Percentiles rank a stretch among this genome's conserved stretches.
Conservation (phyloP, 352 stramenopile species). For the Phytophthora ohioensis region DNA sequence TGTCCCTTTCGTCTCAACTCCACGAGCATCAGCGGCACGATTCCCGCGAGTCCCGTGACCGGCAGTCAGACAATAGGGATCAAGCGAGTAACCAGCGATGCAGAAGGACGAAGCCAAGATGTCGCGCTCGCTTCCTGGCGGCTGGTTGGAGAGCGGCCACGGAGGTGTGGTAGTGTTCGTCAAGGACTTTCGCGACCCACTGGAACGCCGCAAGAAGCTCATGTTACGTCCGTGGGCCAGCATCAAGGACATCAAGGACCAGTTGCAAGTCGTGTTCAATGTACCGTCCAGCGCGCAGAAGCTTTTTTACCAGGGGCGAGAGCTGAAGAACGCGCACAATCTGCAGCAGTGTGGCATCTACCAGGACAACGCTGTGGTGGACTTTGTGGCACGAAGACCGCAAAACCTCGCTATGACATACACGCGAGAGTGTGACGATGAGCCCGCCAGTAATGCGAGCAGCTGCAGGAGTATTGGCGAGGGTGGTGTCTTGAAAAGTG, state of each 20-base stretch:
- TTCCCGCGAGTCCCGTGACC: background rate
- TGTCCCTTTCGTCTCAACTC: too few relatives aligned
- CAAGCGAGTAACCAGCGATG: constrained; percentile 28
- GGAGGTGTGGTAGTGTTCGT: constrained; percentile 74
- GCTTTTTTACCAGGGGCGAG: constrained; percentile 82
- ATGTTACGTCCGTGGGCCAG: constrained; percentile 78
- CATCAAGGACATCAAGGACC: constrained; percentile 89
- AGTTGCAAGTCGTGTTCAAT: constrained; percentile 87
- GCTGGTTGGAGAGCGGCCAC: constrained; percentile 82
- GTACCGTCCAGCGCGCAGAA: constrained; percentile 82
- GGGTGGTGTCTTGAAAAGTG: constrained; percentile 20
- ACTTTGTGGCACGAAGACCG: constrained; percentile 75
- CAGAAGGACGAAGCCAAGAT: constrained; percentile 59
- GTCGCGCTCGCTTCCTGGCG: constrained; percentile 76
- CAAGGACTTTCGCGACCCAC: constrained; percentile 83
- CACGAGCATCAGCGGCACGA: background rate
- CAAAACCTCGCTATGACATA: constrained; percentile 67
- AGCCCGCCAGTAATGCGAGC: constrained; percentile 20
- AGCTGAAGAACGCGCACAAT: constrained; percentile 88
- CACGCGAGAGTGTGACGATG: constrained; percentile 27
- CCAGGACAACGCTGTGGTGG: constrained; percentile 79
- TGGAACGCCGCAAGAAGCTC: constrained; percentile 87
- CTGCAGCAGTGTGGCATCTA: constrained; percentile 87
- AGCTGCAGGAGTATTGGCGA: constrained; percentile 21
- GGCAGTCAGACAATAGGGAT: background rate